Percentiles rank a stretch among this genome's conserved stretches.
These are phyloP conservation scores for Alternaria incomplexa DNA, from an alignment of 2,329 filamentous ascomycete species.

Conservation along the genomic window DNA sequence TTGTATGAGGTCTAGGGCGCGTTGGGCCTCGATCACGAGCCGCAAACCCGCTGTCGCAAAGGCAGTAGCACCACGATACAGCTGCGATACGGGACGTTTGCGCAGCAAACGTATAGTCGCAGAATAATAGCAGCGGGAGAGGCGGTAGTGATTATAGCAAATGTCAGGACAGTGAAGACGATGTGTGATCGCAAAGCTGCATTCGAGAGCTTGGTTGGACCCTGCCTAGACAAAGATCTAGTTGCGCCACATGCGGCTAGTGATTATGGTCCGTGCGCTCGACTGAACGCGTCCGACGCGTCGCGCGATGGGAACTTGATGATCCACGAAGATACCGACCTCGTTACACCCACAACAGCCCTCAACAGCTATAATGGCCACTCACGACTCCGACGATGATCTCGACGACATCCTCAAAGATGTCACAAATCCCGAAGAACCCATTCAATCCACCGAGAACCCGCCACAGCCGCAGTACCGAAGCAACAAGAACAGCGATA, in stretches of 20 bases:
- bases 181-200: conserved; percentile 3
- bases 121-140: neutral
- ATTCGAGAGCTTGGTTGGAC: conserved; percentile 10
- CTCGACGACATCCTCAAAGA: conserved; percentile 78
- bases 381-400: conserved; percentile 51
- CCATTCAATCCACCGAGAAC: conserved; percentile 44
- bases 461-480: conserved; percentile 14
- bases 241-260: conserved; percentile 15
- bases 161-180: neutral
- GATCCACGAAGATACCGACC: neutral
- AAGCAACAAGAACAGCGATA: conserved; percentile 23
- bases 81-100: neutral
- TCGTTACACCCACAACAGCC: neutral
- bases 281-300: conserved; percentile 22
- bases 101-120: neutral
- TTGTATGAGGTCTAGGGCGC: conserved; percentile 13
- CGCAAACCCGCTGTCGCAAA: neutral
- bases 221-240: conserved; percentile 7
- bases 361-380: conserved; percentile 25
- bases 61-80: neutral
- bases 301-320: conserved; percentile 5
- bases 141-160: neutral
- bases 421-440: conserved; percentile 63
- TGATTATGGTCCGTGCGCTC: conserved; percentile 13
- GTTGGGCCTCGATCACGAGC: conserved; percentile 9